These are phyloP conservation scores for Lactifluus echinatus DNA, from an alignment of 768 basidiomycete species.

Conservation along the genomic window DNA sequence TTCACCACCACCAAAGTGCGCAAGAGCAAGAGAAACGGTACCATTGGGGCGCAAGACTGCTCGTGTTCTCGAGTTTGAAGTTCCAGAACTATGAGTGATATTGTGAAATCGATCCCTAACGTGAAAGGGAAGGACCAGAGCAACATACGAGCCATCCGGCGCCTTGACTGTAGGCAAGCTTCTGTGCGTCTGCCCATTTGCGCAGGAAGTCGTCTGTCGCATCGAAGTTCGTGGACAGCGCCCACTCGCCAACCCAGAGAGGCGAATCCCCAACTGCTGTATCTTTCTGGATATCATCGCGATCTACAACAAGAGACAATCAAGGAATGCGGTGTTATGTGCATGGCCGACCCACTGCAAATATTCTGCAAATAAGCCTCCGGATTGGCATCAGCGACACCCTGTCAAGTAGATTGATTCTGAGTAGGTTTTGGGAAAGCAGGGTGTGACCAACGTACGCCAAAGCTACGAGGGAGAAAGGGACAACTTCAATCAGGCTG, in stretches of 20 bases:
- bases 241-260: constrained; percentile 53
- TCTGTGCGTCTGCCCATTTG: constrained; percentile 73
- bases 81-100: constrained; percentile 48
- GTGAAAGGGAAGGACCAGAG: neutral
- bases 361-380: constrained; percentile 57
- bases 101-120: neutral
- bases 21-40: constrained; percentile 29
- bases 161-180: constrained; percentile 49
- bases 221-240: constrained; percentile 53
- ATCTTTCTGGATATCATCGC: constrained; percentile 45
- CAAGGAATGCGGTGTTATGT: neutral
- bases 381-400: constrained; percentile 57
- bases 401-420: constrained; percentile 32
- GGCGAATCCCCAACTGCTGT: constrained; percentile 38
- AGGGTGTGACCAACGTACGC: constrained; percentile 32
- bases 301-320: constrained; percentile 34
- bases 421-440: neutral
- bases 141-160: constrained; percentile 59
- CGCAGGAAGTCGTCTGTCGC: constrained; percentile 52
- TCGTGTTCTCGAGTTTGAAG: constrained; percentile 60
- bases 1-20: neutral
- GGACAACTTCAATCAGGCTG: neutral
- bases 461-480: constrained; percentile 35
- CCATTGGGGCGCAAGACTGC: constrained; percentile 53
- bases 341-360: constrained; percentile 48